A percentile compares a stretch with the other conserved stretches of the same genome.
phyloP scores from a whole-genome alignment of 2,329 filamentous ascomycete species.

The Apiospora aurea region DNA sequence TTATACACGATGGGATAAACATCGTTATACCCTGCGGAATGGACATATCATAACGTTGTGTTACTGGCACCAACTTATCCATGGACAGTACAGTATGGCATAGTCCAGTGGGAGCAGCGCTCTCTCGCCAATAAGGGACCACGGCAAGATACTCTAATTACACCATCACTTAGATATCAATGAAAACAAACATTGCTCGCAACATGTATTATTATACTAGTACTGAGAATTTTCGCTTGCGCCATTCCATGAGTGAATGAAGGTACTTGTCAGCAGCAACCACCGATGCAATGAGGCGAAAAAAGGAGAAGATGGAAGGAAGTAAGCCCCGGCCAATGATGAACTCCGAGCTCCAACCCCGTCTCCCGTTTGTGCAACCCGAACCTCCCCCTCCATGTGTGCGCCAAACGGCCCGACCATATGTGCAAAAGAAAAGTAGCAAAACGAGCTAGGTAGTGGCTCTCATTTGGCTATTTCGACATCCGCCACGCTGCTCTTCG shows the following conservation, averaged over 20 bases:
- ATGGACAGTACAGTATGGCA: too few relatives aligned
- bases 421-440: not conserved
- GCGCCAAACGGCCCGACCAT: not conserved
- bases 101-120: too few relatives aligned
- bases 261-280: not conserved
- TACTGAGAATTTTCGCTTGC: not conserved
- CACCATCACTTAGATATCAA: too few relatives aligned
- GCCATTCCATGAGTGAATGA: constrained; percentile 14
- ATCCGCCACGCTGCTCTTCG: constrained; percentile 47
- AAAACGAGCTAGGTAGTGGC: not conserved
- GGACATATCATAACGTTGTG: too few relatives aligned
- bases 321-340: not conserved
- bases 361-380: not conserved
- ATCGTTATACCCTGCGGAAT: too few relatives aligned
- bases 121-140: too few relatives aligned
- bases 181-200: not conserved
- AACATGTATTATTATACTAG: constrained; percentile 3
- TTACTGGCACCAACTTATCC: too few relatives aligned
- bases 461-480: constrained; percentile 34
- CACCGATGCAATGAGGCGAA: constrained; percentile 7
- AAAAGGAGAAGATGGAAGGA: not conserved
- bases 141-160: too few relatives aligned
- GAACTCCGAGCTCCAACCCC: not conserved
- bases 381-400: not conserved
- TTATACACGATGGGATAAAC: too few relatives aligned